A percentile compares a stretch with the other conserved stretches of the same genome.
Conservation (phyloP, 2,329 filamentous ascomycete genomes). For the Alternaria panax region DNA sequence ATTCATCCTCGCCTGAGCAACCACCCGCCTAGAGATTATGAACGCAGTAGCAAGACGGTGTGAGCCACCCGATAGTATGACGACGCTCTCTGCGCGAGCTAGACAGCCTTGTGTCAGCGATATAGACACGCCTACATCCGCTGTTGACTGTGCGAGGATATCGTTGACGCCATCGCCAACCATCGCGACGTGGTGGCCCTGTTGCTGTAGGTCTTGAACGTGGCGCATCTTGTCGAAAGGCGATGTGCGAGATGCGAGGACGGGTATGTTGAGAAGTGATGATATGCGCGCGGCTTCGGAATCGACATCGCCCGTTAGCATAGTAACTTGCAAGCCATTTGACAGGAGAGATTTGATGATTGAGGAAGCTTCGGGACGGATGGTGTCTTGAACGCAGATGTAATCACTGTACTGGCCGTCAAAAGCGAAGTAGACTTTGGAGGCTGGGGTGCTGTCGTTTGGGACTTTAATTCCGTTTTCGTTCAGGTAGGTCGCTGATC, state of each 20-base stretch:
- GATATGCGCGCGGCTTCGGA: slow-evolving; percentile 12
- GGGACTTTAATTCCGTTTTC: not conserved
- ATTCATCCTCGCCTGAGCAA: not conserved
- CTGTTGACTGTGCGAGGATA: slow-evolving; percentile 8
- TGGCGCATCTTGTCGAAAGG: slow-evolving; percentile 12
- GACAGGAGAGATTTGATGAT: not conserved
- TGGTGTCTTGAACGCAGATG: not conserved
- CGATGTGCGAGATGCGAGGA: slow-evolving; percentile 11
- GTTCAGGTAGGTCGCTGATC: not conserved
- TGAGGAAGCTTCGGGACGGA: not conserved
- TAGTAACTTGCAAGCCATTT: not conserved
- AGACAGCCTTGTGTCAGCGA: slow-evolving; percentile 12
- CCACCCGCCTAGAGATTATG: not conserved
- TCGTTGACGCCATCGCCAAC: slow-evolving; percentile 15
- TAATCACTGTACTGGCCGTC: not conserved
- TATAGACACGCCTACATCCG: slow-evolving; percentile 14
- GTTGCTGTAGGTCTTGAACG: slow-evolving; percentile 4
- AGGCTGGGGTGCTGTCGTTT: not conserved
- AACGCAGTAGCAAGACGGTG: not conserved
- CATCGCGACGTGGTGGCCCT: slow-evolving; percentile 14
- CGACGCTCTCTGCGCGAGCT: slow-evolving; percentile 8
- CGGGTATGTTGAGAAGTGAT: not conserved
- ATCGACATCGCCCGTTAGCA: slow-evolving; percentile 15
- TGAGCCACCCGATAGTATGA: slow-evolving; percentile 9
- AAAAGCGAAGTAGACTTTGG: not conserved